Conservation (phyloP, 1,284 basidiomycete genomes). For the Austroboletus niveus region DNA sequence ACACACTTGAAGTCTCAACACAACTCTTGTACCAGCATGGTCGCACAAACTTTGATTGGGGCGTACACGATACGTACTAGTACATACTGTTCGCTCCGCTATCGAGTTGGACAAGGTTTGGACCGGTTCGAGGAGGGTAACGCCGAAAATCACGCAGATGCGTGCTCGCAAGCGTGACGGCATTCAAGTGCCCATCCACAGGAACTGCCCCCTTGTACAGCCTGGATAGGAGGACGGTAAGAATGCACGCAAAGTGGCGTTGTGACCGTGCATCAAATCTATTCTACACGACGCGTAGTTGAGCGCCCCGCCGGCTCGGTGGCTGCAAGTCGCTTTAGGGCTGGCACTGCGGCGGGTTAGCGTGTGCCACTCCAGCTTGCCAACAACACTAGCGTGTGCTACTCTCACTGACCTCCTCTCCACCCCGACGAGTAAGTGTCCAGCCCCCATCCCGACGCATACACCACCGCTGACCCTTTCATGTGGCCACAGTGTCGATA, state of each 20-base stretch:
- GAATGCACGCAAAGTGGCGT: conserved; percentile 10
- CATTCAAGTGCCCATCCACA: conserved; percentile 22
- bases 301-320: neutral
- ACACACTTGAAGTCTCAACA: conserved; percentile 17
- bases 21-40: neutral
- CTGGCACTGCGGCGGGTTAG: conserved; percentile 14
- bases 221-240: neutral
- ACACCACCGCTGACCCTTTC: neutral
- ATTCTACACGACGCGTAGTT: neutral
- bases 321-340: conserved; percentile 25
- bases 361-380: conserved; percentile 1
- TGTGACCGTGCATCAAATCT: conserved; percentile 6
- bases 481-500: conserved; percentile 50
- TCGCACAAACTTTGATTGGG: too few species aligned
- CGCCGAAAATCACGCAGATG: neutral
- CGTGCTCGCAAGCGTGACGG: conserved; percentile 14
- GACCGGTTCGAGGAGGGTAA: conserved; percentile 1
- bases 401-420: conserved; percentile 2
- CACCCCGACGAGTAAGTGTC: conserved; percentile 19
- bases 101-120: conserved; percentile 14
- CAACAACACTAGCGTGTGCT: neutral
- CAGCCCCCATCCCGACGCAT: neutral
- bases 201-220: conserved; percentile 18
- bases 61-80: too few species aligned
- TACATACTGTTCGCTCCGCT: conserved; percentile 5